These are phyloP conservation scores for Aspergillus sp. DNA, from an alignment of 2,329 filamentous ascomycete species.

Conservation along the genomic window DNA sequence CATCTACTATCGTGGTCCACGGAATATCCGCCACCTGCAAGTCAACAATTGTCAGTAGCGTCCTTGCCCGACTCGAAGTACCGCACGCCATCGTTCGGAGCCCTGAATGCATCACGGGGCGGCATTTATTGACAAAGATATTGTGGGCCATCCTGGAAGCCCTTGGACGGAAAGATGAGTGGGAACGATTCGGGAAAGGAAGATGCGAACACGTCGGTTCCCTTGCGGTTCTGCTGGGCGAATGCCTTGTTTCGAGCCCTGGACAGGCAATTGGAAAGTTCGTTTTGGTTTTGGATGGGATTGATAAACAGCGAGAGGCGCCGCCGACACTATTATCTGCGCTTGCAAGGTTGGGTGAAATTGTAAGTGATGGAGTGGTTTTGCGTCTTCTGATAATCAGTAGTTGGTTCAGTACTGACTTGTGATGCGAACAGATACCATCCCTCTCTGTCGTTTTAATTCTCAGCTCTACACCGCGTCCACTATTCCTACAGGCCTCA, in stretches of 20 bases:
- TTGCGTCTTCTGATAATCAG: background rate
- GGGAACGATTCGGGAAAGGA: conserved; percentile 51
- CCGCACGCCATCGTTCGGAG: conserved; percentile 43
- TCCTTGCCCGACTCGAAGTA: conserved; percentile 61
- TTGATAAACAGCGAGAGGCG: conserved; percentile 81
- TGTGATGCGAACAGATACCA: conserved; percentile 62
- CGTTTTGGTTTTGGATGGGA: conserved; percentile 80
- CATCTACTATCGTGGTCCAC: conserved; percentile 74
- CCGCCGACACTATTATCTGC: conserved; percentile 76
- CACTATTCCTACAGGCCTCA: conserved; percentile 67
- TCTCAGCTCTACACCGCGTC: conserved; percentile 65
- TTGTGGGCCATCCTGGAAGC: conserved; percentile 39
- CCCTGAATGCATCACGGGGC: conserved; percentile 46
- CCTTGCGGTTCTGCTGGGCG: conserved; percentile 68
- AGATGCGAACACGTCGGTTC: conserved; percentile 80
- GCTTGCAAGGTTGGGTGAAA: conserved; percentile 76
- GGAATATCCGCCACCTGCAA: conserved; percentile 88
- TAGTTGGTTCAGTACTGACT: background rate
- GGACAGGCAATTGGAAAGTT: conserved; percentile 55
- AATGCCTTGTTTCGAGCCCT: conserved; percentile 33
- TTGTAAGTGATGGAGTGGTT: conserved; percentile 53
- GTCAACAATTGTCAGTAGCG: conserved; percentile 64
- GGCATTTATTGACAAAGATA: conserved; percentile 49
- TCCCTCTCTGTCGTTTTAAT: conserved; percentile 75
- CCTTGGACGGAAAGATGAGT: conserved; percentile 35